Evolutionary conservation across 805 yeast genomes (phyloP).

Genomic region (Ogataea sp.): DNA sequence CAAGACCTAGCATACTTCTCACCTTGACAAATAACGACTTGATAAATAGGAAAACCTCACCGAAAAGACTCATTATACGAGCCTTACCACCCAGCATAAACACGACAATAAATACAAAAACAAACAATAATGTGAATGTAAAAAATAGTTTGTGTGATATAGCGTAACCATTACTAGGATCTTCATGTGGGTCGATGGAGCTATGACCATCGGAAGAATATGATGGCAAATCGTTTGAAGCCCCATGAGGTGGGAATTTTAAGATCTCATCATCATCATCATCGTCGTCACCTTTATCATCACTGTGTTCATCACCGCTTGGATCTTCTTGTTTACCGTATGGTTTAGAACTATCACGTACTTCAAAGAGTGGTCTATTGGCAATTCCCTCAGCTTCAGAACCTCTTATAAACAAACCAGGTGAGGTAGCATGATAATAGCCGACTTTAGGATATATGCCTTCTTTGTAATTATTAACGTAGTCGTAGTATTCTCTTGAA

Average conservation of each 20-base stretch:
- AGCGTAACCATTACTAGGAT: not conserved
- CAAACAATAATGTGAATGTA: slow-evolving; percentile 4
- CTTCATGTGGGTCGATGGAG: not conserved
- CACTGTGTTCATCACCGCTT: slow-evolving; percentile 25
- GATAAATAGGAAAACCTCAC: slow-evolving; percentile 10
- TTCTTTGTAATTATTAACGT: slow-evolving; percentile 13
- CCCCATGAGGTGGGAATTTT: not conserved
- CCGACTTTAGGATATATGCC: slow-evolving; percentile 28
- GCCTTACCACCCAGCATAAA: slow-evolving; percentile 12
- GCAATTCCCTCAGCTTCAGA: slow-evolving; percentile 37
- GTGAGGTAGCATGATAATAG: slow-evolving; percentile 38
- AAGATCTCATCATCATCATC: slow-evolving; percentile 16
- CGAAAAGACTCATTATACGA: slow-evolving; percentile 9
- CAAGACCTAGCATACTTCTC: not conserved
- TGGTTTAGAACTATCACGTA: slow-evolving; percentile 11
- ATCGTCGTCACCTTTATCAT: slow-evolving; percentile 21
- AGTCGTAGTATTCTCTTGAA: slow-evolving; percentile 31
- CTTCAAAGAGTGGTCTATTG: slow-evolving; percentile 34
- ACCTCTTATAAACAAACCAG: slow-evolving; percentile 41
- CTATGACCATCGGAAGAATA: not conserved
- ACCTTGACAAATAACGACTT: slow-evolving; percentile 3
- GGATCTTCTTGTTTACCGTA: slow-evolving; percentile 23
- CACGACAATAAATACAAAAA: slow-evolving; percentile 2
- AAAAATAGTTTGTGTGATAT: not conserved
- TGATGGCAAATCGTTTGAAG: not conserved